Conservation (phyloP, 331 rosid genomes). For the Phaseolus coccineus region DNA sequence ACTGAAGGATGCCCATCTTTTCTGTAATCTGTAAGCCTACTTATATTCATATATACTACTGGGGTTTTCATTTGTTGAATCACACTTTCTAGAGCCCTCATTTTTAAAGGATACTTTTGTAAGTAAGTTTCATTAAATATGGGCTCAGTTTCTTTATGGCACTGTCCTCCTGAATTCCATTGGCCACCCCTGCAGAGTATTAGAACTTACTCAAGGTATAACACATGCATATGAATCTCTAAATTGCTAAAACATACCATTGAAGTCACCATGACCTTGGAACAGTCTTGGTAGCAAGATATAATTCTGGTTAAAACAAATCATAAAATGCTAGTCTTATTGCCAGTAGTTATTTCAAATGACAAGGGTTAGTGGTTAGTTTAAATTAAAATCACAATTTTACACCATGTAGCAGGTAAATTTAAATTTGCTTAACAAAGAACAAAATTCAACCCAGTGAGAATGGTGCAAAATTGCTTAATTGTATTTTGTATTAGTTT, state of each 20-base stretch:
- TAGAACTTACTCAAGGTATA: constrained; percentile 9
- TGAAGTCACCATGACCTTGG: not conserved
- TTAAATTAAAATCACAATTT: not conserved
- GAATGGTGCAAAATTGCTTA: not conserved
- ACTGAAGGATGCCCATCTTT: constrained; percentile 89
- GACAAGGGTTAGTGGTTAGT: not conserved
- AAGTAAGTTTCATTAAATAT: constrained; percentile 61
- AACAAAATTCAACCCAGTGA: constrained; percentile 8
- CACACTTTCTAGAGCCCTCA: constrained; percentile 71
- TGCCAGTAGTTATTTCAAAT: constrained; percentile 12
- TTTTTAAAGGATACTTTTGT: constrained; percentile 66
- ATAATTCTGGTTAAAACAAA: not conserved
- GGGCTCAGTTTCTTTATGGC: constrained; percentile 76
- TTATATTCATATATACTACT: constrained; percentile 68
- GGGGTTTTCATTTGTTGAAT: constrained; percentile 62
- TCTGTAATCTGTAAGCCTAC: constrained; percentile 77
- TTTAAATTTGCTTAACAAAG: not conserved
- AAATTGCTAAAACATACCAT: not conserved
- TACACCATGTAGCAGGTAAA: not conserved
- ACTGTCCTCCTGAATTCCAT: constrained; percentile 95
- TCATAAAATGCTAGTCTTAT: not conserved
- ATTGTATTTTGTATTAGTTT: constrained; percentile 6
- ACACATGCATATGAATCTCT: not conserved
- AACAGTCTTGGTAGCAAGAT: not conserved
- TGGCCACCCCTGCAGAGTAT: constrained; percentile 74